Evolutionary conservation across 441 rosid genomes (phyloP), one percentile per base, ranked within the genome.

Genomic region (Gossypium aridum): DNA sequence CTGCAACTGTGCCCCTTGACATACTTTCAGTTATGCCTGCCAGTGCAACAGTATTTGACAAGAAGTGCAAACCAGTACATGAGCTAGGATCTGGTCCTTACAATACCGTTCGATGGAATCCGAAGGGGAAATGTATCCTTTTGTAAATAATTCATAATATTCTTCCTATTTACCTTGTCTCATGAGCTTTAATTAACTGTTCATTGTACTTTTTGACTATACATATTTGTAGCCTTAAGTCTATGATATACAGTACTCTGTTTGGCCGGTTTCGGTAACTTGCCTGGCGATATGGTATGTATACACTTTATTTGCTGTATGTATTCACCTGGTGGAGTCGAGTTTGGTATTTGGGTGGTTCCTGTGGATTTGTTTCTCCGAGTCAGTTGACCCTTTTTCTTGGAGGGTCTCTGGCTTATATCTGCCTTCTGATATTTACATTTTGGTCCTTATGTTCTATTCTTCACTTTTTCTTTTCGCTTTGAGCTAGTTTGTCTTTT

Each of bases 251-350:
- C 84, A 92, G 99, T 89, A 84, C 65, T 95, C 55, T 95, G 98
- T 60, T 80, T 95, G 80, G 98, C 99, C 83, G 99, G 99, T 77
- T 95, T 95, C 74, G 99, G 99, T n/a, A 95, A 95, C 86, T 86
- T 95, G 74, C 98, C 99, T 47, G 99, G 99, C 82, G 94, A 95
- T 79, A 91, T 95, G 99, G 99, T 94, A 87, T 57, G 84, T 73
- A 51, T 72, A 53, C 16, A 71, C 47, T 70, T 57, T 66, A 17
- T 75, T 57, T 73, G 61, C 39, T 77, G 47, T 62, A 7, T 76
- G 8, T 31, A 28, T 26, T 10, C 19, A 70, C 22, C 62, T 53
- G 47, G 7, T 14, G 43, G 72, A 26, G 22, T 69, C 55, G 0
- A 16, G 26, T 28, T 26, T n/a, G 43, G 16, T 22, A 10, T 66